Conservation (phyloP, 139 green algal genomes). For the Edaphochlamys debaryana region DNA sequence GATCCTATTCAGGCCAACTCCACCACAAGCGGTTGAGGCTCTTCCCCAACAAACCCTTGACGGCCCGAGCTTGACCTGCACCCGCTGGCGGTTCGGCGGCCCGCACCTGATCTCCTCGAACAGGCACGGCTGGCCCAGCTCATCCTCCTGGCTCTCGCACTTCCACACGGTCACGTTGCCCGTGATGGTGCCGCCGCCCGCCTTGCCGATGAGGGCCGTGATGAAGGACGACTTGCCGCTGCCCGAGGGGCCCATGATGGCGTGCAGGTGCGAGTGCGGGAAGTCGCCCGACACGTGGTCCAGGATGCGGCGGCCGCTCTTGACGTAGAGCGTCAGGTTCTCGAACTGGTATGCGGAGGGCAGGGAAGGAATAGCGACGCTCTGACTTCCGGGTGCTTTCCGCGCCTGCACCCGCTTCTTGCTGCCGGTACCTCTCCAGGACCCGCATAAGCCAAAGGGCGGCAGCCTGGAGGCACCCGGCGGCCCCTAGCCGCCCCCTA, state of each 20-base stretch:
- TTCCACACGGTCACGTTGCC: conserved; percentile 34
- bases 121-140: not conserved
- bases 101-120: conserved; percentile 28
- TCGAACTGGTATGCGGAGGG: not conserved
- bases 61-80: too few relatives aligned
- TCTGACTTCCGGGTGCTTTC: too few relatives aligned
- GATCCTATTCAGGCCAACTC: too few relatives aligned
- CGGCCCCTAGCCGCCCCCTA: too few relatives aligned
- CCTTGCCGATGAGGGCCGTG: conserved; percentile 62
- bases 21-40: too few relatives aligned
- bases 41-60: too few relatives aligned
- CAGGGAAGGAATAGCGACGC: not conserved
- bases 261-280: conserved; percentile 42
- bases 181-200: conserved; percentile 36
- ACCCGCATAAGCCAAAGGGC: too few relatives aligned
- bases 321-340: conserved; percentile 57
- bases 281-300: conserved; percentile 47
- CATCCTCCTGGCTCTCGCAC: not conserved
- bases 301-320: conserved; percentile 49
- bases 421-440: too few relatives aligned
- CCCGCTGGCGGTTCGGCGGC: too few relatives aligned
- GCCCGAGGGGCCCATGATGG: conserved; percentile 70
- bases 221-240: conserved; percentile 72
- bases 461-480: too few relatives aligned
- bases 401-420: too few relatives aligned